A percentile compares a stretch with the other conserved stretches of the same genome.
These are phyloP conservation scores for Claviceps africana DNA, from an alignment of 2,329 filamentous ascomycete species.

Conservation along the genomic window DNA sequence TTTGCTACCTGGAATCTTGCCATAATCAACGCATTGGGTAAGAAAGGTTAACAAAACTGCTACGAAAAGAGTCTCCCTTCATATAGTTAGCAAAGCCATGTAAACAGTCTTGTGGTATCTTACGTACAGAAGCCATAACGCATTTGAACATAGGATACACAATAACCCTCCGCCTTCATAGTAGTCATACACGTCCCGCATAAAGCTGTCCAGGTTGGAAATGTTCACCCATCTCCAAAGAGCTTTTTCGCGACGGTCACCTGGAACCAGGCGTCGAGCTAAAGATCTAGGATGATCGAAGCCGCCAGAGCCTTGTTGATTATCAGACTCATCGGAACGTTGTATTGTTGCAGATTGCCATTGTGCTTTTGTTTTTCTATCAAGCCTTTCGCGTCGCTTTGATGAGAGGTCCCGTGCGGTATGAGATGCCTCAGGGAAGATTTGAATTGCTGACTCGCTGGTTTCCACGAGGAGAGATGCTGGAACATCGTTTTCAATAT, in stretches of 20 bases:
- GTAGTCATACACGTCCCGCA: conserved; percentile 75
- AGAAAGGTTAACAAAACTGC: conserved; percentile 72
- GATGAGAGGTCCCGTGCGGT: background rate
- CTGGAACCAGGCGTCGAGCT: conserved; percentile 15
- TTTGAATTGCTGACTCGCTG: conserved; percentile 14
- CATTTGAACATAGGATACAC: conserved; percentile 64
- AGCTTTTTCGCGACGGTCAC: conserved; percentile 51
- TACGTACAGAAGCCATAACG: conserved; percentile 58
- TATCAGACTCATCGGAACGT: conserved; percentile 32
- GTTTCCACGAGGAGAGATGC: conserved; percentile 48
- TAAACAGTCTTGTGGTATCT: background rate
- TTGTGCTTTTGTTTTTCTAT: conserved; percentile 27
- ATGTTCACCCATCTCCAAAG: conserved; percentile 92
- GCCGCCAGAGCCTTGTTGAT: conserved; percentile 10
- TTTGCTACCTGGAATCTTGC: conserved; percentile 52
- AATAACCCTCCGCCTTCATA: conserved; percentile 71
- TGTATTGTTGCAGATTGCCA: conserved; percentile 42
- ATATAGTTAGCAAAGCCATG: conserved; percentile 1
- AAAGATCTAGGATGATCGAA: conserved; percentile 16
- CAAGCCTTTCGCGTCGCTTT: background rate
- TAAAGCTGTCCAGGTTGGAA: conserved; percentile 75
- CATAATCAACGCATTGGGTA: conserved; percentile 74
- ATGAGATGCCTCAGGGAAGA: background rate
- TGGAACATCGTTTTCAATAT: conserved; percentile 47
- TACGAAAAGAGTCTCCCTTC: conserved; percentile 66